A percentile compares a stretch with the other conserved stretches of the same genome.
Evolutionary conservation across 495 filamentous ascomycete genomes (phyloP).

Genomic region (Tuber magnatum): DNA sequence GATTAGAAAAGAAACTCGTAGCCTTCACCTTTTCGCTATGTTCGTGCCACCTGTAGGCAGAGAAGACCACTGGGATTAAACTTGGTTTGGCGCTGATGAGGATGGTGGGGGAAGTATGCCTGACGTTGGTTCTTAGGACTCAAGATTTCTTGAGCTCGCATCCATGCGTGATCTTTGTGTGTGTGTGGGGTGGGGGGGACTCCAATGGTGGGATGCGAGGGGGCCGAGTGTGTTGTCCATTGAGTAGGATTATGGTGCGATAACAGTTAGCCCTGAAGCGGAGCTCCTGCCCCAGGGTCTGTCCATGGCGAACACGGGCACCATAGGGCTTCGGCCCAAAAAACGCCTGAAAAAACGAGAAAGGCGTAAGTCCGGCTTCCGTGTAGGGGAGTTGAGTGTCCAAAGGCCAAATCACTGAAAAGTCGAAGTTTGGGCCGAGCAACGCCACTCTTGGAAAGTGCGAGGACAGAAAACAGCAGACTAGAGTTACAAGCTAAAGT

Average conservation of each 20-base stretch:
- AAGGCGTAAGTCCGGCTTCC: not conserved
- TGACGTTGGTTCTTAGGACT: not conserved
- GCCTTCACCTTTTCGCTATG: not conserved
- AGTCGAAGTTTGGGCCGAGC: not conserved
- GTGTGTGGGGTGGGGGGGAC: not conserved
- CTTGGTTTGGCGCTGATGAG: not conserved
- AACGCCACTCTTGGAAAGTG: not conserved
- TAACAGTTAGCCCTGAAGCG: not conserved
- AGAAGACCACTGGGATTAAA: not conserved
- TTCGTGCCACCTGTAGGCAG: not conserved
- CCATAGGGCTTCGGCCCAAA: not conserved
- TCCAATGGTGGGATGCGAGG: not conserved
- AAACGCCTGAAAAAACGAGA: not conserved
- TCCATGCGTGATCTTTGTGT: not conserved
- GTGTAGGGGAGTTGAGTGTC: not conserved
- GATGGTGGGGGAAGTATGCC: not conserved
- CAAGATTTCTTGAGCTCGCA: not conserved
- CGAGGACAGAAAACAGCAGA: not conserved
- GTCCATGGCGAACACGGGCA: too few relatives aligned
- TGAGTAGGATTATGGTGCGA: not conserved
- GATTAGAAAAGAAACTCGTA: not conserved
- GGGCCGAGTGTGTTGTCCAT: not conserved
- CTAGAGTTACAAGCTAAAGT: not conserved
- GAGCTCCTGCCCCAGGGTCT: not conserved
- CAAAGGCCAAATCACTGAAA: not conserved